Evolutionary conservation across 305 asterid genomes (phyloP), one percentile per base, ranked within the genome.

Genomic region (Withania somnifera): DNA sequence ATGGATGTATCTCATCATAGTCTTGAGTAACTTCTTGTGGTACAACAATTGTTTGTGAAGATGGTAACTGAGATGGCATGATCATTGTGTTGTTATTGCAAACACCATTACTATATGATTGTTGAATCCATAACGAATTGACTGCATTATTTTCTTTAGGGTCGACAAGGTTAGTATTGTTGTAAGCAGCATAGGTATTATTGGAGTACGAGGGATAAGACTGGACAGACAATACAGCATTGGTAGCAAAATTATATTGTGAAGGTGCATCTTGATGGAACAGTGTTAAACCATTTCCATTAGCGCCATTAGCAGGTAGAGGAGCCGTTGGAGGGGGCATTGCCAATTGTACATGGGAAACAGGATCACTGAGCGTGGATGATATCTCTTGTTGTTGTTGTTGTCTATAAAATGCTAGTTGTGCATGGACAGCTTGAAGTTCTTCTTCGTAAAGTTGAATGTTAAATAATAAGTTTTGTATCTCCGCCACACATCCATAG

Each of bases 301-400:
- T 75, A 28, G 45, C 69, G 19, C 0, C 84, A 10, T 14, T 22
- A 50, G 60, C 14, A 3, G 82, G 7, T 9, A 40, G 51, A 38
- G 51, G 24, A n/a, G 71, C 15, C 22, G 58, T 67, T 0, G 89
- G 92, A 3, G 91, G 95, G 0, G 86, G 88, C 89, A 92, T 89
- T 28, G 97, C 97, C 20, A 95, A 84, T 40, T 92, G 97, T n/a
- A 95, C 68, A 24, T 88, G 94, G 0, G 98, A 91, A 54, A 92
- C 82, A 15, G 92, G 86, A 81, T 93, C 93, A 11, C 75, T 86
- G 6, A 63, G 67, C 1, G 81, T 9, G 0, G 88, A 80, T 0
- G 94, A 81, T 42, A 91, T 83, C 15, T 91, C 90, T 6, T 87
- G 88, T 11, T 81, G 87, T 20, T 85, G 93, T 8, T 88, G 91